phyloP scores from a whole-genome alignment of 108 stramenopile species.

The Aureococcus anophagefferens region DNA sequence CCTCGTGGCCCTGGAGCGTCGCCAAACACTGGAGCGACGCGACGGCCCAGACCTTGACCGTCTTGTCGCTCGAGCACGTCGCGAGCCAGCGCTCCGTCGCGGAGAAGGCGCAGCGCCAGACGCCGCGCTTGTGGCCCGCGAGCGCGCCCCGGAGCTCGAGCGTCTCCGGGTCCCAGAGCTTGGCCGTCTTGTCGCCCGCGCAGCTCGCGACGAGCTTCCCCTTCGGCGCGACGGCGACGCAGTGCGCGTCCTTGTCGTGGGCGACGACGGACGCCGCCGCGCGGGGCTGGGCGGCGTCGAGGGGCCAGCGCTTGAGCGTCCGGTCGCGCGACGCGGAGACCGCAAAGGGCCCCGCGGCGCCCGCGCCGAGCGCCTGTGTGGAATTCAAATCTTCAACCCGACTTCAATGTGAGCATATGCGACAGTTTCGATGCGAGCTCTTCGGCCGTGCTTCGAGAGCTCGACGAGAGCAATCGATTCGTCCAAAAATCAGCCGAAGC shows the following conservation, averaged over 20 bases:
- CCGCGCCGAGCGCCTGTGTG: no score
- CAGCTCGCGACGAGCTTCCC: slow-evolving; percentile 41
- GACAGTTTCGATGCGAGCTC: no score
- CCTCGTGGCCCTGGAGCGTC: slow-evolving; percentile 34
- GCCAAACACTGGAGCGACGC: slow-evolving; percentile 25
- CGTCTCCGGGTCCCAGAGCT: slow-evolving; percentile 34
- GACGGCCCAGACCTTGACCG: slow-evolving; percentile 42
- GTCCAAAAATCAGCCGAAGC: no score
- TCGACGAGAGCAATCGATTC: no score
- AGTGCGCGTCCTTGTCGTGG: slow-evolving; percentile 46
- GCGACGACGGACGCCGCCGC: slow-evolving; percentile 20
- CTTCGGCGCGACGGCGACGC: slow-evolving; percentile 32
- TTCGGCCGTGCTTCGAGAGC: no score
- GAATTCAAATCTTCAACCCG: no score
- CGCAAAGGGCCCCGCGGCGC: no score
- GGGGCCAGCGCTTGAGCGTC: slow-evolving; percentile 35
- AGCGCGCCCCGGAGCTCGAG: slow-evolving; percentile 8
- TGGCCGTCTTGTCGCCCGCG: slow-evolving; percentile 37
- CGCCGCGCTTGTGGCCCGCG: slow-evolving; percentile 45
- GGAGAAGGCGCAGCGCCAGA: slow-evolving; percentile 36
- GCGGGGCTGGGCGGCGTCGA: not conserved
- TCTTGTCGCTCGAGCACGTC: slow-evolving; percentile 40
- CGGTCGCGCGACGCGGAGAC: slow-evolving; percentile 30
- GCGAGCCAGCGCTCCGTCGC: slow-evolving; percentile 44
- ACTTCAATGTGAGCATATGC: no score